Base-by-base conservation (phyloP, 345 rosid genomes). In the Populus pruinosa region DNA sequence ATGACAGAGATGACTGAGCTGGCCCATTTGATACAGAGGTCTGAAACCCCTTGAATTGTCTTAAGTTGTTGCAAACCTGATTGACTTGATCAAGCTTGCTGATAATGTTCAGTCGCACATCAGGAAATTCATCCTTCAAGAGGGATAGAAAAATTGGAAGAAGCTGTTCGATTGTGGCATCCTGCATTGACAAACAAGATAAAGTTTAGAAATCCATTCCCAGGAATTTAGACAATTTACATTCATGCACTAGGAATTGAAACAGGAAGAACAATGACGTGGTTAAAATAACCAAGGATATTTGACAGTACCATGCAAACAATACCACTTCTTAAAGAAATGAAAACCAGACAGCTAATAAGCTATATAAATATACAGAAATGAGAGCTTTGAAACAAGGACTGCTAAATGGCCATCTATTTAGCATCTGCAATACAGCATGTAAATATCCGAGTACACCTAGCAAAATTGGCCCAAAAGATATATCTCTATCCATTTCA, bases 1-100 rank as follows among this genome's bases (percentile, higher is more conserved):
- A 39, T 4, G 17, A 8, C n/a, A 33, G 36, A 33, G 36, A 33
- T 33, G 5, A 33, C 5, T 33, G 36, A 33, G 36, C 36, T 33
- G 36, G 36, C 5, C 5, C 36, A 33, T 33, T 0, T 33, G 36
- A 23, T 29, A 61, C n/a, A 44, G 16, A 77, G 31, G 3, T 44
- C n/a, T 41, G 18, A 47, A 79, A 64, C 56, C 17, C 21, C 62
- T 20, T 9, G n/a, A 67, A 43, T 36, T 68, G n/a, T 16, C 67
- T 47, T 68, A 62, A 56, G 74, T 53, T 17, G 31, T 13, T 67
- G 70, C 88, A 72, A 77, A 95, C 99, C 99, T 91, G 99, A 73
- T 95, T 93, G 75, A 95, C 99, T 92, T 95, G 93, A 86, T 95
- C 99, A 65, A 92, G 99, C 91, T 95, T 95, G 98, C 99, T 92